Evolutionary conservation across 1,139 yeast species (phyloP).

Genomic region (Yamadazyma oceani): DNA sequence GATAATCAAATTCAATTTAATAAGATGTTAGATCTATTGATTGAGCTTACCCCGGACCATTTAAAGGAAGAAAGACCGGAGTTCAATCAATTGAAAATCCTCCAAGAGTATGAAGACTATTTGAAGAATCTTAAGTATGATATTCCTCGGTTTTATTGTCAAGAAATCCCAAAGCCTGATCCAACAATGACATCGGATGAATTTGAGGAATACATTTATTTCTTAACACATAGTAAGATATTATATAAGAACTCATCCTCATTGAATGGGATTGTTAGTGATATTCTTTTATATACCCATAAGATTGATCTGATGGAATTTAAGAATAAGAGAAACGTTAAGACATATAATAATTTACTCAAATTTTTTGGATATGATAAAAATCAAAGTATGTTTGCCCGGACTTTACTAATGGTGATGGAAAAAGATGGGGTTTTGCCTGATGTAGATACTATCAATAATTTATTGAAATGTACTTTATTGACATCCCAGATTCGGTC

Average conservation of each 20-base stretch:
- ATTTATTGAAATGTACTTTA: constrained; percentile 31
- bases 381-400: constrained; percentile 44
- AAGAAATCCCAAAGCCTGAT: constrained; percentile 39
- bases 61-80: constrained; percentile 10
- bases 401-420: constrained; percentile 44
- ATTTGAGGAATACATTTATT: constrained; percentile 40
- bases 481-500: constrained; percentile 38
- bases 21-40: constrained; percentile 31
- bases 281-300: constrained; percentile 42
- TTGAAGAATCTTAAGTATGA: constrained; percentile 8
- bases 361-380: constrained; percentile 44
- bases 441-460: constrained; percentile 42
- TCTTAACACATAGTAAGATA: constrained; percentile 35
- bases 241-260: constrained; percentile 39
- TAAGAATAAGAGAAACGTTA: constrained; percentile 32
- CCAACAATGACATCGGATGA: constrained; percentile 24
- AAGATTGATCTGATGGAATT: constrained; percentile 30
- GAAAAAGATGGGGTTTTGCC: constrained; percentile 43
- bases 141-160: constrained; percentile 25
- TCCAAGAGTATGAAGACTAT: constrained; percentile 9
- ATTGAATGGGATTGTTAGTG: constrained; percentile 38
- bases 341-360: constrained; percentile 43
- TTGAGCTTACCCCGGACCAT: constrained; percentile 34
- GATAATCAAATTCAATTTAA: constrained; percentile 31
- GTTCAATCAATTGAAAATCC: constrained; percentile 5